Evolutionary conservation across 2,329 filamentous ascomycete genomes (phyloP), one percentile per base, ranked within the genome.

Genomic region (Colletotrichum theobromicola): DNA sequence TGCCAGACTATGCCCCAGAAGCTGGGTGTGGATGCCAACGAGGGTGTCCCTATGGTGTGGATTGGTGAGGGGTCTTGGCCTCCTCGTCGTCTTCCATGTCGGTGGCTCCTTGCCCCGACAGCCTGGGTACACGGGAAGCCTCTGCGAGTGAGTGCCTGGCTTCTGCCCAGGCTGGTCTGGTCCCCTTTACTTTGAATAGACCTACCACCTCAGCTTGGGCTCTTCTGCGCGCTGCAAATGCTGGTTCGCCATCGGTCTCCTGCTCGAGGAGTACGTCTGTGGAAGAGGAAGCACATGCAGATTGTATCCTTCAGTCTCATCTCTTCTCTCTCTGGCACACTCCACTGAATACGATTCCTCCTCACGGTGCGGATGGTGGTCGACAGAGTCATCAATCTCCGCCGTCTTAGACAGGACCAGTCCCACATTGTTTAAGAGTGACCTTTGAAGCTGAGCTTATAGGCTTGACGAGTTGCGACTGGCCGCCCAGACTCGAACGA

Each of bases 1-100:
- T 46, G 34, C 67, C 15, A 70, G 12, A 37, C 91, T 30, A 37
- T 42, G 53, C 28, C 61, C 58, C 58, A 64, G 30, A 57, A 28
- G 28, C 37, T 71, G 37, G 61, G 69, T 61, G 71, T 67, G 68
- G 67, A 61, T 72, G 68, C 46, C 53, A n/a, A 67, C n/a, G 35
- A 35, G 50, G 46, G 60, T 35, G 32, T 53, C 28, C 28, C 42
- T 42, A 34, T 26, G 46, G 58, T 63, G 58, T 50, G 60, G 30
- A 21, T 57, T 24, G 60, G n/a, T 61, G 60, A 71, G 65, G 70
- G 71, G 72, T 65, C 30, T 50, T 71, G 60, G 53, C 32, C 42
- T 71, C 37, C 37, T 57, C 53, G 50, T 66, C 60, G 50, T 65
- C 46, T 62, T 67, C 72, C 62, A 63, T 34, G 61, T 32, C 57